Evolutionary conservation across 208 protist species (phyloP), one percentile per base, ranked within the genome.

Genomic region (Trypanosoma grayi): DNA sequence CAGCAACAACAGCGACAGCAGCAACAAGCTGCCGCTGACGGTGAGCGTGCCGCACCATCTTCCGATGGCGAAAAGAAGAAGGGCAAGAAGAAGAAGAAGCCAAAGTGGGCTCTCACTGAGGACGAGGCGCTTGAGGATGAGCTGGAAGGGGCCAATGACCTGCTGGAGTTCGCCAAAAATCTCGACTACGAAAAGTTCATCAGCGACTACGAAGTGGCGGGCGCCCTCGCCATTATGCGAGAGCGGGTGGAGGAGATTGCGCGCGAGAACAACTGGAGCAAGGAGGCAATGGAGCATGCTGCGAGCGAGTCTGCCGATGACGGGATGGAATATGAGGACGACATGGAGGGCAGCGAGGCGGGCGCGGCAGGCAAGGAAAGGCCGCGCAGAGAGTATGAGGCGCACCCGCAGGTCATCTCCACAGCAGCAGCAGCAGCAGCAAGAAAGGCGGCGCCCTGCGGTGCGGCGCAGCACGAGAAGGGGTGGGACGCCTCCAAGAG

Each of bases 141-240:
- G 61, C 69, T 94, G 27, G 77, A 60, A 11, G 33, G 75, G 16
- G 75, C 81, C 37, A 67, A 79, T 25, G 85, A 91, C 52, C 75
- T 97, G 2, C 70, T 97, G 43, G 71, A 90, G 45, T 97, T 97
- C 59, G 91, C 91, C 10, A 71, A 81, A 53, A 81, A 86, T 52
- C 76, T 97, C 18, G 87, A 97, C 61, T 97, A 92, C 50, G 87
- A 94, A 27, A 82, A 79, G 60, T 97, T 92, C 47, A 92, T 97
- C 58, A 79, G 70, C 44, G 91, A 97, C 71, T 95, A 89, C 43
- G 88, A 91, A 52, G 83, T 97, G n/a, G 70, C 83, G 9, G 87
- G 94, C 63, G 91, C 91, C 44, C 76, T 97, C 10, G 57, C 64
- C 6, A 76, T 94, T 33, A 97, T 97, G 91, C 87, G 91, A 7